phyloP scores from a whole-genome alignment of 805 yeast genomes.

The Lipomyces sp. region DNA sequence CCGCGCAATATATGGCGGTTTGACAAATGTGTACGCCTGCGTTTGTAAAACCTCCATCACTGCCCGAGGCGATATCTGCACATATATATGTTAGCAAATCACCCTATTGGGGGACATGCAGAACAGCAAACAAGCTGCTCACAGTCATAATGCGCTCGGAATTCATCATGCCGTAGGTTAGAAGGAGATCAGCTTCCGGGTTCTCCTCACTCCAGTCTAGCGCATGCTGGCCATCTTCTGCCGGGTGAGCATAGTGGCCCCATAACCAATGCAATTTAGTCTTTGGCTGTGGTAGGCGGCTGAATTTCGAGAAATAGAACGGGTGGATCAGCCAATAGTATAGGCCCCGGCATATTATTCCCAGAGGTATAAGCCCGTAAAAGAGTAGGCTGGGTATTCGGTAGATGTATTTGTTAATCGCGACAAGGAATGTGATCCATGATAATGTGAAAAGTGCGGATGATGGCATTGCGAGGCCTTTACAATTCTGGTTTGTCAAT shows the following conservation, averaged over 20 bases:
- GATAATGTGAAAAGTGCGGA: neutral
- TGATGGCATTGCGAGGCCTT: neutral
- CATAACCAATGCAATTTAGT: constrained; percentile 16
- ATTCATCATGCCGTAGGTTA: constrained; percentile 16
- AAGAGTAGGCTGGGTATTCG: constrained; percentile 5
- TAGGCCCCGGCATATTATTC: constrained; percentile 1
- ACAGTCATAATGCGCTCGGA: constrained; percentile 24
- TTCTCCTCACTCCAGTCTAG: constrained; percentile 20
- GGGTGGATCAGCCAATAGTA: constrained; percentile 29
- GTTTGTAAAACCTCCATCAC: constrained; percentile 25
- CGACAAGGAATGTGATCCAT: neutral
- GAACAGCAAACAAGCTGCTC: neutral
- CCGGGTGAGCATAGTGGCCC: constrained; percentile 19
- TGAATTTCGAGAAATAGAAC: constrained; percentile 23
- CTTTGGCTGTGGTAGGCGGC: constrained; percentile 20
- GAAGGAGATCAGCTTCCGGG: constrained; percentile 17
- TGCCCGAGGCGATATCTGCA: constrained; percentile 15
- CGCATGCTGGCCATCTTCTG: constrained; percentile 7
- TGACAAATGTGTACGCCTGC: constrained; percentile 27
- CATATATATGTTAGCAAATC: neutral
- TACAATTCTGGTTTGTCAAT: neutral
- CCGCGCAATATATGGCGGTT: constrained; percentile 25
- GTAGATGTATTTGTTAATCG: constrained; percentile 5
- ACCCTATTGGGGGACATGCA: neutral
- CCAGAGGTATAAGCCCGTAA: constrained; percentile 14